Conservation (phyloP, 2,329 filamentous ascomycete species). For the Pseudopithomyces chartarum region DNA sequence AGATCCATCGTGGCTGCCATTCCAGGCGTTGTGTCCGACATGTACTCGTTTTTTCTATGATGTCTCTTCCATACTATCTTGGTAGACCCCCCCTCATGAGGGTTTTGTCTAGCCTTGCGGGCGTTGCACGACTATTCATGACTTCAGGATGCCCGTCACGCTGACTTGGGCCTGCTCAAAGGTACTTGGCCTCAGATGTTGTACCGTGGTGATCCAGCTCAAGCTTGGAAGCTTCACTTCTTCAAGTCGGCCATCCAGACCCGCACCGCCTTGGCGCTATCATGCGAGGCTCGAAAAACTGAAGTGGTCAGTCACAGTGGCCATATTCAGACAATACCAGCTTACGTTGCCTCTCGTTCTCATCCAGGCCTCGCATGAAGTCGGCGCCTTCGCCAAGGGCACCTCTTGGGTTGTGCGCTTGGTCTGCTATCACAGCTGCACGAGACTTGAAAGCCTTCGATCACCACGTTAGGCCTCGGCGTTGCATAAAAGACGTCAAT, state of each 20-base stretch:
- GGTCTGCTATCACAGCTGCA: constrained; percentile 81
- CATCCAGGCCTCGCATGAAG: constrained; percentile 85
- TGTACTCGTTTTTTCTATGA: too few relatives aligned
- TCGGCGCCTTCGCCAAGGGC: constrained; percentile 71
- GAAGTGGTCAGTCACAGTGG: constrained; percentile 7
- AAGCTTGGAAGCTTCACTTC: constrained; percentile 29
- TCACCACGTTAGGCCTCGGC: background rate
- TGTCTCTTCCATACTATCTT: too few relatives aligned
- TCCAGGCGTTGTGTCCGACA: background rate
- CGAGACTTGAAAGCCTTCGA: constrained; percentile 76
- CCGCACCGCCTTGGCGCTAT: constrained; percentile 52
- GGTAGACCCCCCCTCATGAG: too few relatives aligned
- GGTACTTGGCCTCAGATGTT: background rate
- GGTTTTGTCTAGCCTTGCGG: too few relatives aligned
- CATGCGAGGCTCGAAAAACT: constrained; percentile 57
- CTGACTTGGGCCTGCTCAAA: too few relatives aligned
- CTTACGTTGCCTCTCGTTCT: constrained; percentile 77
- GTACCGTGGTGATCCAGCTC: background rate
- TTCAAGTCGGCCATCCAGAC: constrained; percentile 52
- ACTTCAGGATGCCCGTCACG: too few relatives aligned
- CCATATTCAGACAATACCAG: constrained; percentile 8
- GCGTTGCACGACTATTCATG: too few relatives aligned
- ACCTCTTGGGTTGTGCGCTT: constrained; percentile 82
- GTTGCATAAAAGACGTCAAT: background rate
- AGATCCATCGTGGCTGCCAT: background rate